These are phyloP conservation scores for Wallacemonas rigidus DNA, from an alignment of 208 protist species.

Conservation along the genomic window DNA sequence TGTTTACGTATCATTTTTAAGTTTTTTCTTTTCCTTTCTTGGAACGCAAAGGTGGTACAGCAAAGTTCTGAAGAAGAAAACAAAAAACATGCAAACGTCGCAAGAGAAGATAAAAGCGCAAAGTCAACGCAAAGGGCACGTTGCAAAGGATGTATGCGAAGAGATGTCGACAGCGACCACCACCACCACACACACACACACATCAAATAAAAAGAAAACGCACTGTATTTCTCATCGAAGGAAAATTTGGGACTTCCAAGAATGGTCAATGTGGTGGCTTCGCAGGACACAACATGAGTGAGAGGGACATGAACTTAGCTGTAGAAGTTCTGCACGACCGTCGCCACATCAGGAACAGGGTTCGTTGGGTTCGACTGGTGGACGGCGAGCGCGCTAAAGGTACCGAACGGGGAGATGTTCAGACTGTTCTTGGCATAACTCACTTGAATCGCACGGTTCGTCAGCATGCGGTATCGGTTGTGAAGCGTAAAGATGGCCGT, in stretches of 20 bases:
- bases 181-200: slow-evolving; percentile 15
- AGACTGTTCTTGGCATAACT: slow-evolving; percentile 90
- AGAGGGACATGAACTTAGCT: neutral
- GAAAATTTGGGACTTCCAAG: neutral
- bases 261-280: slow-evolving; percentile 5
- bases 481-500: slow-evolving; percentile 89
- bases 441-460: slow-evolving; percentile 87
- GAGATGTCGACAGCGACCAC: slow-evolving; percentile 13
- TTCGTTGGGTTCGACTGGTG: slow-evolving; percentile 86
- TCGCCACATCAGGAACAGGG: slow-evolving; percentile 77
- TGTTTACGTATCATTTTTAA: neutral
- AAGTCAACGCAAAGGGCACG: neutral
- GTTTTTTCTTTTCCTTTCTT: slow-evolving; percentile 1
- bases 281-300: too few species aligned
- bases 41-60: neutral
- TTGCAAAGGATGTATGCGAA: neutral
- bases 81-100: slow-evolving; percentile 10
- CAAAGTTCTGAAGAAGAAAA: neutral
- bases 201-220: slow-evolving; percentile 29
- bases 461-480: slow-evolving; percentile 88
- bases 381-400: slow-evolving; percentile 75
- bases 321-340: slow-evolving; percentile 41
- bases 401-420: slow-evolving; percentile 84
- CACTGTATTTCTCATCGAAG: neutral
- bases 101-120: neutral